Conservation (phyloP, 768 basidiomycete genomes). For the Suillus spraguei region DNA sequence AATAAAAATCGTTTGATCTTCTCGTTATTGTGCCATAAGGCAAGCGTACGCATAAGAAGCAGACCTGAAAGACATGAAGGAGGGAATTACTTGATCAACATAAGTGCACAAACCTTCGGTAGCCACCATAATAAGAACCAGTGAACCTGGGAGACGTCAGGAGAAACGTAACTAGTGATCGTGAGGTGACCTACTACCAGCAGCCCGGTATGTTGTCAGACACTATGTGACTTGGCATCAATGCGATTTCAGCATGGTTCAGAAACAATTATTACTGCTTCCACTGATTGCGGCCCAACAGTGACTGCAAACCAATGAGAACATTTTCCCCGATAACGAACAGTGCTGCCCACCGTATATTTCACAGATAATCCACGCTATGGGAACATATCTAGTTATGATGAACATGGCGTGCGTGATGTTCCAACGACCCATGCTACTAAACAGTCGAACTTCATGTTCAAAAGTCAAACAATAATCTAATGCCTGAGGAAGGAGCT, state of each 20-base stretch:
- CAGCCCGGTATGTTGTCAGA: conserved; percentile 15
- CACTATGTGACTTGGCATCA: conserved; percentile 6
- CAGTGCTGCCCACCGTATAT: conserved; percentile 12
- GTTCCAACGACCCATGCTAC: conserved; percentile 3
- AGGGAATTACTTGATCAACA: not conserved
- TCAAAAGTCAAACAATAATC: conserved; percentile 17
- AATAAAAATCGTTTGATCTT: conserved; percentile 6
- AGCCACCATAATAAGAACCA: conserved; percentile 14
- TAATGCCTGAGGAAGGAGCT: conserved; percentile 3
- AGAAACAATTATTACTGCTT: conserved; percentile 1
- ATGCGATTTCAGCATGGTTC: not conserved
- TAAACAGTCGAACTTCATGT: conserved; percentile 15
- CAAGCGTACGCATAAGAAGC: conserved; percentile 18
- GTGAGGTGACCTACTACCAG: conserved; percentile 12
- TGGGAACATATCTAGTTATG: conserved; percentile 15
- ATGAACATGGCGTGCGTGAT: conserved; percentile 13
- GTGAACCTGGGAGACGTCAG: conserved; percentile 8
- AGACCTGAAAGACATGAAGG: conserved; percentile 6
- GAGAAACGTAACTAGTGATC: not conserved
- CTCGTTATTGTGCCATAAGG: conserved; percentile 8
- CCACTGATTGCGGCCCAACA: conserved; percentile 4
- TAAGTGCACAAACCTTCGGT: conserved; percentile 9
- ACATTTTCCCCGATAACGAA: no score
- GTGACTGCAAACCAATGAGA: not conserved
- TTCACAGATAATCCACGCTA: conserved; percentile 9